Conservation (phyloP, 2,329 filamentous ascomycete species). For the Kalaharituber pfeilii region DNA sequence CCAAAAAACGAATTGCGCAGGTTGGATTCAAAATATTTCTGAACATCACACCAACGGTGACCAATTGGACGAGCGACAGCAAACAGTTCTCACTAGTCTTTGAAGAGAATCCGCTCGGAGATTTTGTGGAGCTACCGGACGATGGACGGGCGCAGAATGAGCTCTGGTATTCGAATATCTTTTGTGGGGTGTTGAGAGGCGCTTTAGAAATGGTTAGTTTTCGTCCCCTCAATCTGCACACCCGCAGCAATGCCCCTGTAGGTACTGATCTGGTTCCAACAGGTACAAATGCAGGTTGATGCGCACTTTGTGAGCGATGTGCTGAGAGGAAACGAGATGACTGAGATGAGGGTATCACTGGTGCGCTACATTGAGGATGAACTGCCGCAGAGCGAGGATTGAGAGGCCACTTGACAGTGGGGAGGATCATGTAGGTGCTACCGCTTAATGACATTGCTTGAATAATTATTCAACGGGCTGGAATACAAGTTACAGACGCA, state of each 20-base stretch:
- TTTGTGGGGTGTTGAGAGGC: slow-evolving; percentile 81
- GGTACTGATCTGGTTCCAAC: slow-evolving; percentile 8
- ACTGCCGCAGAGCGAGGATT: slow-evolving; percentile 91
- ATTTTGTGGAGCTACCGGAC: slow-evolving; percentile 94
- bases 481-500: too few relatives aligned
- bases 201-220: slow-evolving; percentile 88
- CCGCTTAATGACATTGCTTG: too few relatives aligned
- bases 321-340: slow-evolving; percentile 81
- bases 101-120: slow-evolving; percentile 89
- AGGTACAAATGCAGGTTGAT: slow-evolving; percentile 91
- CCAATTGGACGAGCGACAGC: slow-evolving; percentile 90
- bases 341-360: slow-evolving; percentile 86
- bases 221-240: too few relatives aligned
- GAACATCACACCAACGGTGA: slow-evolving; percentile 82
- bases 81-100: slow-evolving; percentile 94
- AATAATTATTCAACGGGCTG: too few relatives aligned
- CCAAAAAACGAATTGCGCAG: too few relatives aligned
- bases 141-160: slow-evolving; percentile 92
- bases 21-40: slow-evolving; percentile 98
- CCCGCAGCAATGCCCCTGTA: too few relatives aligned
- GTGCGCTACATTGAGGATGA: slow-evolving; percentile 95
- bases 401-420: too few relatives aligned
- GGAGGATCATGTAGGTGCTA: too few relatives aligned
- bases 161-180: slow-evolving; percentile 94
- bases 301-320: slow-evolving; percentile 92